Evolutionary conservation across 352 stramenopile genomes (phyloP), one percentile per base, ranked within the genome.

Genomic region (Globisporangium polare): DNA sequence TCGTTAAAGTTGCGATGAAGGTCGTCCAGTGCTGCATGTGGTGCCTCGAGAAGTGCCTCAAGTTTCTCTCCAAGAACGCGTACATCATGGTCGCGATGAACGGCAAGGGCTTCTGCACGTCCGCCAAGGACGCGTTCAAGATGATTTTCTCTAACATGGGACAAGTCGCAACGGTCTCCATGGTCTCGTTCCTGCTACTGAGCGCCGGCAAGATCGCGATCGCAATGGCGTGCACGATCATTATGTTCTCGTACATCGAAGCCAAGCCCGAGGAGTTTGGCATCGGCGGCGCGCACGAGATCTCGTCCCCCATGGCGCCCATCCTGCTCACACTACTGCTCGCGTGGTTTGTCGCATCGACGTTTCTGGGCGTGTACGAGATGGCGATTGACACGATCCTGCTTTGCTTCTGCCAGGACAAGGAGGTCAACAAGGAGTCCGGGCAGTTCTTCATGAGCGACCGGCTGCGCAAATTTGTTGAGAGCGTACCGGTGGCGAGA

Each of bases 1-100:
- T 85, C 1, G 70, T 96, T 26, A 95, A 89, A 37, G 87, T 96
- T 55, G 64, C 94, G 26, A 92, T 96, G 55, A 92, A 92, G 20
- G 59, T 75, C 5, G 78, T 92, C 12, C 88, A 98, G 67, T 99
- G 96, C 72, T 98, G 86, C 71, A 73, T 99, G 49, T 98, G 90
- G 83, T 99, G 94, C 66, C 64, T 96, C 2, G 88, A 96, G 57
- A 98, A 98, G 57, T 97, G 90, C 58, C 86, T 99, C 62, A 94
- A 92, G 55, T 99, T 99, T 66, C 71, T 99, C n/a, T 98, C 97
- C 68, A 98, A 98, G 72, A 98, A 98, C 78, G 90, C 90, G 0
- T 98, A 98, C 68, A 97, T 98, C 50, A 72, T 94, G 54, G 73
- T 95, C 31, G 86, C 85, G 13, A 92, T 90, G 74, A 84, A 90